Evolutionary conservation across 73 alveolate species (phyloP).

Genomic region (Diophrys sp.): DNA sequence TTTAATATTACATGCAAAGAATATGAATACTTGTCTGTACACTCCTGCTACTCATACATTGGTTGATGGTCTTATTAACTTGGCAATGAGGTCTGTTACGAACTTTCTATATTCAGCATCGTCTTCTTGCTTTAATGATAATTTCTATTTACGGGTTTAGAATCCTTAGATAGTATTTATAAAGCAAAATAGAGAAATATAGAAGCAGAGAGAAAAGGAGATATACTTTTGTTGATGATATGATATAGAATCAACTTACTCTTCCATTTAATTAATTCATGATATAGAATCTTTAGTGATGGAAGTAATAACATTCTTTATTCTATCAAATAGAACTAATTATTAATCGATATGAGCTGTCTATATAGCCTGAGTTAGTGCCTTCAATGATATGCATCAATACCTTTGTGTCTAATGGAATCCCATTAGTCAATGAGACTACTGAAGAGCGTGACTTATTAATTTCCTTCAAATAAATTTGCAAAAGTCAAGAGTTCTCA

Average conservation of each 20-base stretch:
- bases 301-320: not conserved
- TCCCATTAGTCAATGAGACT: no score
- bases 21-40: conserved; percentile 18
- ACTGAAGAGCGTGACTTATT: no score
- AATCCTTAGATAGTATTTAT: no score
- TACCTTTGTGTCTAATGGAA: no score
- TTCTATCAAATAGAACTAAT: conserved; percentile 4
- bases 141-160: not conserved
- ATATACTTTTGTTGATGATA: no score
- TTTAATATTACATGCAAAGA: no score
- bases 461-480: conserved; percentile 10
- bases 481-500: conserved; percentile 12
- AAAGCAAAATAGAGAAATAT: no score
- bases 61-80: conserved; percentile 4
- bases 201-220: no score
- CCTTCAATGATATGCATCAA: conserved; percentile 3
- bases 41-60: conserved; percentile 9
- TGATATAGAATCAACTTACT: no score
- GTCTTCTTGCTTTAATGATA: not conserved
- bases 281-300: no score
- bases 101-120: conserved; percentile 1
- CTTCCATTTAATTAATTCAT: no score
- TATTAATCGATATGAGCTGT: conserved; percentile 16
- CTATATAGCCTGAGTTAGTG: conserved; percentile 5
- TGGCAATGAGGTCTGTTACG: conserved; percentile 26